Evolutionary conservation across 2,329 filamentous ascomycete species (phyloP).

Genomic region (Domatiomyces globalis): DNA sequence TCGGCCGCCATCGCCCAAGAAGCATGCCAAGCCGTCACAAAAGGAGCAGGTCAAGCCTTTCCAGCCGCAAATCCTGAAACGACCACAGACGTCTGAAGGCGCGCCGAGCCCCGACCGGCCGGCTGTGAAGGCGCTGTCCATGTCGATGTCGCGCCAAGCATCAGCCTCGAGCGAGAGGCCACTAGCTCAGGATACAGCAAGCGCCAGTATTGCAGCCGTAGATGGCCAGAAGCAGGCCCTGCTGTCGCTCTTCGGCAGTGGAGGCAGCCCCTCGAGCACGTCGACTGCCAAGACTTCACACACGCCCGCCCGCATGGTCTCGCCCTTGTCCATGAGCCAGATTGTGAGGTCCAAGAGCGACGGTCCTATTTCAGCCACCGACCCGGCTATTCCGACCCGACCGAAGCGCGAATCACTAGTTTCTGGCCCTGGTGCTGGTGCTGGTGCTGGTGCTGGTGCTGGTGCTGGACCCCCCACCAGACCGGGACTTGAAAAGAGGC

Average conservation of each 20-base stretch:
- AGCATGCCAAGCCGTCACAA: constrained; percentile 15
- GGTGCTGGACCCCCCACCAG: constrained; percentile 13
- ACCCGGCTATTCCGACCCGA: constrained; percentile 14
- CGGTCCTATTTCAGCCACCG: constrained; percentile 13
- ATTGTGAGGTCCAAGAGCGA: constrained; percentile 12
- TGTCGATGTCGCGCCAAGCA: background rate
- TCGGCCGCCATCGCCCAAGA: constrained; percentile 1
- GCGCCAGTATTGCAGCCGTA: constrained; percentile 5
- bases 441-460: background rate
- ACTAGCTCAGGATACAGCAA: constrained; percentile 4
- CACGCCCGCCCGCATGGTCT: constrained; percentile 9
- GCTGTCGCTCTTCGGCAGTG: constrained; percentile 51
- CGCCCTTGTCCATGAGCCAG: constrained; percentile 11
- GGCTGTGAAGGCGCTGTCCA: constrained; percentile 1
- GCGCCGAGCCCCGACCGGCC: constrained; percentile 5
- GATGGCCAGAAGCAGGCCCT: constrained; percentile 31
- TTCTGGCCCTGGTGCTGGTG: constrained; percentile 12
- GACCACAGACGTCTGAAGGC: constrained; percentile 28
- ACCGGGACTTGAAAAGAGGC: constrained; percentile 37
- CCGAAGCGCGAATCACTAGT: constrained; percentile 16
- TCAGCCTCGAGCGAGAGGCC: constrained; percentile 1
- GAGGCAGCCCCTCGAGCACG: constrained; percentile 1
- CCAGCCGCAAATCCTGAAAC: constrained; percentile 41
- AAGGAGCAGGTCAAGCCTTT: constrained; percentile 30
- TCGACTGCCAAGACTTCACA: constrained; percentile 3